Evolutionary conservation across 1,284 basidiomycete species (phyloP).

Genomic region (Trichosporon faecale): DNA sequence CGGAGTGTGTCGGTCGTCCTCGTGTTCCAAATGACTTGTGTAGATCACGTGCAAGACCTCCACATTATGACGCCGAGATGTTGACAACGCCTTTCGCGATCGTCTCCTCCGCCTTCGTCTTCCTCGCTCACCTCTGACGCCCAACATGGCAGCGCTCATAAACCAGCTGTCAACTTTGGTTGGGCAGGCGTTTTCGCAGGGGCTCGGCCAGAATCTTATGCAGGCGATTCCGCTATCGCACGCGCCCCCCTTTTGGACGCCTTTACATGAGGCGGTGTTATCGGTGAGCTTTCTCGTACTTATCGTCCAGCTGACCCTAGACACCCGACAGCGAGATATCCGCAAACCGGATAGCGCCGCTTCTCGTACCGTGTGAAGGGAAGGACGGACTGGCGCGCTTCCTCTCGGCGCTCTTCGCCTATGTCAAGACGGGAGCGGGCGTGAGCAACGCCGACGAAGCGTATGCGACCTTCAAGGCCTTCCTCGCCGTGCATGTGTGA

Average conservation of each 20-base stretch:
- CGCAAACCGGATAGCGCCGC: not conserved
- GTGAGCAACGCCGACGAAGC: constrained; percentile 14
- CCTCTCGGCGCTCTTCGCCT: constrained; percentile 29
- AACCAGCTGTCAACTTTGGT: constrained; percentile 27
- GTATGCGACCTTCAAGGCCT: constrained; percentile 29
- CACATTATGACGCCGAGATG: not conserved
- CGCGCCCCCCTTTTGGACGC: constrained; percentile 32
- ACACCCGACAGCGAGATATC: not conserved
- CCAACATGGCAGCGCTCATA: constrained; percentile 22
- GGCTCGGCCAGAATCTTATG: constrained; percentile 27
- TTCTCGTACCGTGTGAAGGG: constrained; percentile 11
- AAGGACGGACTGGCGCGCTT: constrained; percentile 28
- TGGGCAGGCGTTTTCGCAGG: constrained; percentile 22
- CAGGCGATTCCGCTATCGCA: constrained; percentile 30
- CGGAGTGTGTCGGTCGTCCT: too few species aligned
- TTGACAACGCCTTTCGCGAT: not conserved
- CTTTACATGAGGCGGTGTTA: constrained; percentile 27
- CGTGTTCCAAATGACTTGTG: not conserved
- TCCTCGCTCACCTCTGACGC: not conserved
- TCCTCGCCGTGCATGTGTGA: constrained; percentile 34
- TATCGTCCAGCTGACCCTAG: not conserved
- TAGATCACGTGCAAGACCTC: not conserved
- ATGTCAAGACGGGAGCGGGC: constrained; percentile 22
- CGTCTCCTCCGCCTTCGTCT: not conserved
- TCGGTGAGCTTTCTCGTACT: constrained; percentile 15